phyloP scores from a whole-genome alignment of 352 stramenopile genomes.

The Aphanomyces euteiches region DNA sequence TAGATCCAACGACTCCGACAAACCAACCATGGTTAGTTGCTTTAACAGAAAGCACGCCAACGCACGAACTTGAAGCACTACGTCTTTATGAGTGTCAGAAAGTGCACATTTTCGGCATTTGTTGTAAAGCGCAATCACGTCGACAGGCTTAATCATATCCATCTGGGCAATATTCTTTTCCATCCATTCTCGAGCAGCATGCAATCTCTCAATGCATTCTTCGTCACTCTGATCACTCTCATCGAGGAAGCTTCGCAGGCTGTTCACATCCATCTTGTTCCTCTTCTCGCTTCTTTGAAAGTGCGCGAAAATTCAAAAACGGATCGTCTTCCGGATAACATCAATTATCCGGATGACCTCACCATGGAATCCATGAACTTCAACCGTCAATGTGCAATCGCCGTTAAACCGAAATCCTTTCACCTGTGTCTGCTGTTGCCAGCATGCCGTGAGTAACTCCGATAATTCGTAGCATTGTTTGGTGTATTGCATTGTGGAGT shows the following conservation, averaged over 20 bases:
- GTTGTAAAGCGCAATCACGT: constrained; percentile 24
- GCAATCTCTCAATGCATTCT: not conserved
- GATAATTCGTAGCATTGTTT: too few species aligned
- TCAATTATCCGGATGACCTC: not conserved
- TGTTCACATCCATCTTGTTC: not conserved
- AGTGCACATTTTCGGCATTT: constrained; percentile 2
- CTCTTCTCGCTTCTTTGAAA: not conserved
- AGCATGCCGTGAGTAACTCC: too few species aligned
- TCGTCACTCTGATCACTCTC: not conserved
- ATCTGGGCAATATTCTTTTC: not conserved
- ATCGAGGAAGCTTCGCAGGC: constrained; percentile 5
- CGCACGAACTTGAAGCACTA: constrained; percentile 5
- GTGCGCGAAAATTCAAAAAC: not conserved
- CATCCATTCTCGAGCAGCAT: not conserved
- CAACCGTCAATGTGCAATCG: too few species aligned
- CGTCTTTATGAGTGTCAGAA: constrained; percentile 1
- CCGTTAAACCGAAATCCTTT: too few species aligned
- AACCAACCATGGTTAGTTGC: not conserved
- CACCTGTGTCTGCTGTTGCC: too few species aligned
- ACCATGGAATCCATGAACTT: too few species aligned
- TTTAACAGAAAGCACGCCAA: constrained; percentile 17
- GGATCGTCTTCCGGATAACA: not conserved
- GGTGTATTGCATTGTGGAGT: too few species aligned
- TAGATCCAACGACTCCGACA: constrained; percentile 4
- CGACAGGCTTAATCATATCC: not conserved